Percentiles rank a stretch among this genome's conserved stretches.
Conservation (phyloP, 139 green algal species). For the Diplosphaera chodatii region DNA sequence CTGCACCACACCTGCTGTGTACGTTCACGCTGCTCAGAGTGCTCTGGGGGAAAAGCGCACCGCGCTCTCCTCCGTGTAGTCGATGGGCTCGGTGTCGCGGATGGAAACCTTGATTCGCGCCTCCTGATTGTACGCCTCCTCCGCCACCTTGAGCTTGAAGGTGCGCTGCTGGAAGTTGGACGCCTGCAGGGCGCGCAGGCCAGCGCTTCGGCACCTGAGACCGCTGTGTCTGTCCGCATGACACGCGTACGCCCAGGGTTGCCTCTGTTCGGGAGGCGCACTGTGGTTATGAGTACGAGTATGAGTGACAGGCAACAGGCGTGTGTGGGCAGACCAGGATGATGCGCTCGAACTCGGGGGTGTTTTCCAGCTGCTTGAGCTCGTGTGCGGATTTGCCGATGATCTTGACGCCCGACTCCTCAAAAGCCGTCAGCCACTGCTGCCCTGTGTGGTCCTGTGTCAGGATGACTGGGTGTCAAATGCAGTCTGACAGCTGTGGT, state of each 20-base stretch:
- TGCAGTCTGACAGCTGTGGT: no score
- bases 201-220: no score
- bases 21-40: no score
- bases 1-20: no score
- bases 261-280: no score
- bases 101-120: constrained; percentile 55
- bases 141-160: constrained; percentile 65
- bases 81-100: constrained; percentile 10
- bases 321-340: constrained; percentile 1
- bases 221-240: no score
- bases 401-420: constrained; percentile 38
- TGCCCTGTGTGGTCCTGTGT: constrained; percentile 45
- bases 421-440: constrained; percentile 49
- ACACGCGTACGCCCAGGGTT: no score
- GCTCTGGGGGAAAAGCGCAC: neutral
- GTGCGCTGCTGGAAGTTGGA: constrained; percentile 39
- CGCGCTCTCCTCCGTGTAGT: constrained; percentile 27
- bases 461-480: no score
- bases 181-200: no score
- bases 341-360: constrained; percentile 1
- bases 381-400: constrained; percentile 35
- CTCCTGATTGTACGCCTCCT: constrained; percentile 81
- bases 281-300: neutral
- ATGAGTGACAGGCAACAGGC: no score
- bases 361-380: constrained; percentile 28